Conservation (phyloP, 176 grass and related monocot species). For the Cenchrus americanus region DNA sequence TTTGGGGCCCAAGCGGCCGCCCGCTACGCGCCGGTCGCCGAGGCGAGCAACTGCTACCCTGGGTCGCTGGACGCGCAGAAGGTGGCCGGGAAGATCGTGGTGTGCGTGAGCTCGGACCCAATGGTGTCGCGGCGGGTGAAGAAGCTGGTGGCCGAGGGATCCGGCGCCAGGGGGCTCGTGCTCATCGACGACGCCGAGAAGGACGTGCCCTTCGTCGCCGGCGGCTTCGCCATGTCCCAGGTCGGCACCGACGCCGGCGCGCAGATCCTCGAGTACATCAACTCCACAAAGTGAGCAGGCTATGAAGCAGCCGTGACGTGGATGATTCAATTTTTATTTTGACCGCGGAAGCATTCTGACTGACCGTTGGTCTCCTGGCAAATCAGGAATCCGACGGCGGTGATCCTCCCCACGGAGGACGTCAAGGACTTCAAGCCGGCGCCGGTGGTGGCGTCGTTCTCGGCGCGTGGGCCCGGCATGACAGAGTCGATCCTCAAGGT, state of each 20-base stretch:
- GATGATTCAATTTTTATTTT: too few relatives aligned
- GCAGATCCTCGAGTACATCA: slow-evolving; percentile 88
- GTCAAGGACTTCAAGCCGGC: slow-evolving; percentile 72
- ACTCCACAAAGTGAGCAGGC: slow-evolving; percentile 70
- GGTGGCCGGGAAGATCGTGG: slow-evolving; percentile 82
- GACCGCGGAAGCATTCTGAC: background rate
- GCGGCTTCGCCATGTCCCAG: slow-evolving; percentile 78
- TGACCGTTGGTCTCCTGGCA: background rate
- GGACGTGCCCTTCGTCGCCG: slow-evolving; percentile 72
- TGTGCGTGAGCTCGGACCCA: slow-evolving; percentile 69
- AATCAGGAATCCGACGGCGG: slow-evolving; percentile 71
- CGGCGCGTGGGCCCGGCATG: slow-evolving; percentile 73
- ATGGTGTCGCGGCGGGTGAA: slow-evolving; percentile 75
- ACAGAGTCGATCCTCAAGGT: slow-evolving; percentile 92
- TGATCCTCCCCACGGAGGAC: slow-evolving; percentile 72
- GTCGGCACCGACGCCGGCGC: slow-evolving; percentile 70
- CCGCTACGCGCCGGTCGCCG: slow-evolving; percentile 63
- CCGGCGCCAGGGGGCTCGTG: slow-evolving; percentile 64
- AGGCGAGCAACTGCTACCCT: slow-evolving; percentile 98
- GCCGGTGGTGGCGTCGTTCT: slow-evolving; percentile 85
- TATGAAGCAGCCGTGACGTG: background rate
- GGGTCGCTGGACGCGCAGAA: slow-evolving; percentile 81
- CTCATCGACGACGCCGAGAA: slow-evolving; percentile 70
- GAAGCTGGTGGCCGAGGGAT: slow-evolving; percentile 72
- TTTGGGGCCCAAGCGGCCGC: slow-evolving; percentile 57